Percentiles rank a stretch among this genome's conserved stretches.
Conservation (phyloP, 495 filamentous ascomycete species). For the Aspergillus ostianus region DNA sequence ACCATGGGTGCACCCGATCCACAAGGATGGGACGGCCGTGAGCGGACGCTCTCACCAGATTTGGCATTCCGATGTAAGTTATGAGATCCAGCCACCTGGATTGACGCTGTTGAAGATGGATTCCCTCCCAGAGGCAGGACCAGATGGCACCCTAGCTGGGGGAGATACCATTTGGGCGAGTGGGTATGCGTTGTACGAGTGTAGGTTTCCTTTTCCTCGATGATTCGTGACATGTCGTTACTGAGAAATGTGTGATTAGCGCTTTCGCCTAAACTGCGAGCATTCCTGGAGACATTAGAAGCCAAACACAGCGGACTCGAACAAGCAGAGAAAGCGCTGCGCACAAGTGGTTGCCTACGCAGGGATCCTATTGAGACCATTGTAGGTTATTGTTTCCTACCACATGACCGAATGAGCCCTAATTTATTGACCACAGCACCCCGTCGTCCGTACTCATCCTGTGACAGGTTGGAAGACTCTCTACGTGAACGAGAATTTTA, state of each 20-base stretch:
- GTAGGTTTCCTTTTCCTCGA: constrained; percentile 7
- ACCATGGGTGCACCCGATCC: constrained; percentile 12
- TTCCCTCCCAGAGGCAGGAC: constrained; percentile 21
- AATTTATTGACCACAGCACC: constrained; percentile 22
- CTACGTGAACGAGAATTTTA: constrained; percentile 23
- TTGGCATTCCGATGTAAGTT: constrained; percentile 30
- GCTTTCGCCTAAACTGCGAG: constrained; percentile 22
- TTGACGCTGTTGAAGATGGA: constrained; percentile 30
- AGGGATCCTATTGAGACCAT: constrained; percentile 12
- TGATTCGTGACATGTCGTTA: background rate
- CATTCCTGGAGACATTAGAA: constrained; percentile 16
- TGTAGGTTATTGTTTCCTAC: constrained; percentile 15
- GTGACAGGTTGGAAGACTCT: constrained; percentile 50
- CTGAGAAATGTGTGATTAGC: constrained; percentile 7
- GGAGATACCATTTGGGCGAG: constrained; percentile 33
- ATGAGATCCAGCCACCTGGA: constrained; percentile 30
- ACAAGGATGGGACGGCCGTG: constrained; percentile 14
- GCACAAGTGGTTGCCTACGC: constrained; percentile 9
- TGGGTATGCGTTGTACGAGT: constrained; percentile 13
- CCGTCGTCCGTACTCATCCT: constrained; percentile 47
- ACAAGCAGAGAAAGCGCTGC: constrained; percentile 13
- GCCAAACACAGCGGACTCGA: constrained; percentile 13
- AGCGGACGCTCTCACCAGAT: constrained; percentile 14
- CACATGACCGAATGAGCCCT: background rate
- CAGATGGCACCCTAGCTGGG: constrained; percentile 6